Base-by-base conservation (phyloP, 1,284 basidiomycete species). In the Gomphus bonarii region DNA sequence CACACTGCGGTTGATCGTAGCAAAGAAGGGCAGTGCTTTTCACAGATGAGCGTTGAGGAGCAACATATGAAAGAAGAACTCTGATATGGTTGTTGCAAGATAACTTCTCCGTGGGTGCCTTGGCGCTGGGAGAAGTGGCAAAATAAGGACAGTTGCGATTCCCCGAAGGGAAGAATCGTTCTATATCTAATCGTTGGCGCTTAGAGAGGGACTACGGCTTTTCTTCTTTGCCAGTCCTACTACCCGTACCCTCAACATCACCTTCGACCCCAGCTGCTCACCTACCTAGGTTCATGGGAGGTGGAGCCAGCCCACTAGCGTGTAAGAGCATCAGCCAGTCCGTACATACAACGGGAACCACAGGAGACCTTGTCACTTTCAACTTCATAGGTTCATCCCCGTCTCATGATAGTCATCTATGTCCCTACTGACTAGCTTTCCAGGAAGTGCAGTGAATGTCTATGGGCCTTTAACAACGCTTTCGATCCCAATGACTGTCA, bases 301-400 rank as follows among this genome's bases (percentile, higher is more conserved):
- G 25, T 38, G 8, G 18, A 25, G 30, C 22, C 10, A 35, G 12
- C n/a, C 35, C 55, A 20, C 49, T 43, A 10, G 35, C 18, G n/a
- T 57, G 55, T 38, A 16, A 12, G 18, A 30, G 25, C 22, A 25
- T 57, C 48, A 51, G 47, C 35, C 44, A 28, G 36, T 50, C 55
- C 18, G 40, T 51, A 47, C 47, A 51, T 35, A 43, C 35, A 18
- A 57, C 55, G n/a, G 51, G 38, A 16, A 40, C 31, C 47, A 46
- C 18, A 18, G 55, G 55, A 28, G 49, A 51, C 46, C 50, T 47
- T 20, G 48, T 57, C 20, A 35, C 47, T 7, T 49, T 50, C 48
- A 25, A 33, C 36, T 57, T 57, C 42, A 46, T 25, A 38, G 55
- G 55, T 57, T 28, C 10, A 22, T 49, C 22, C 16, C 28, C 12